Evolutionary conservation across 179 eudicot species (phyloP).

Genomic region (Kewa caespitosa): DNA sequence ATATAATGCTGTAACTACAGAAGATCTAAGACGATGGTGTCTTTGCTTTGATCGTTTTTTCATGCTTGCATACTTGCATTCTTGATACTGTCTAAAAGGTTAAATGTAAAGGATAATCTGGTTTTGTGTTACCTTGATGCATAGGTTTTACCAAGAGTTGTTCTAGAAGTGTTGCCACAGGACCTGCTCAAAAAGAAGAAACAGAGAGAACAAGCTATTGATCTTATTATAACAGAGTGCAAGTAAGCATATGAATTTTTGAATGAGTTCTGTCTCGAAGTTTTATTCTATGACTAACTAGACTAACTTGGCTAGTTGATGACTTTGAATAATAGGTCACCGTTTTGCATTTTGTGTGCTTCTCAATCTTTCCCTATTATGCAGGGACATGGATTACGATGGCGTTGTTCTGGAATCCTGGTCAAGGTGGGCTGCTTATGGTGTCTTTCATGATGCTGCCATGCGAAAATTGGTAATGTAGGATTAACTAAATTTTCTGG

Average conservation of each 20-base stretch:
- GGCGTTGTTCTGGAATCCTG: constrained; percentile 95
- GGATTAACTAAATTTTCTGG: background rate
- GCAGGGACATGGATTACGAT: constrained; percentile 88
- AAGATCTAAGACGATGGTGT: background rate
- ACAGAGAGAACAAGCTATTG: constrained; percentile 64
- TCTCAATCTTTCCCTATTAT: constrained; percentile 14
- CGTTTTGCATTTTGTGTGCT: background rate
- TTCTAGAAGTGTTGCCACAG: constrained; percentile 74
- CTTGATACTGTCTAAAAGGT: background rate
- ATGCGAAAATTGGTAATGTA: constrained; percentile 63
- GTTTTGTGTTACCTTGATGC: constrained; percentile 7
- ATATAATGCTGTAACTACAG: background rate
- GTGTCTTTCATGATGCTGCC: constrained; percentile 68
- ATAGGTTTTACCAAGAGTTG: constrained; percentile 90
- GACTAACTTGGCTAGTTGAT: too few relatives aligned
- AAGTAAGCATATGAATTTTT: constrained; percentile 43
- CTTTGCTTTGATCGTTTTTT: background rate
- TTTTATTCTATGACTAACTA: background rate
- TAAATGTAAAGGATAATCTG: background rate
- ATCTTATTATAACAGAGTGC: constrained; percentile 79
- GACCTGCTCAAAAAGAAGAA: constrained; percentile 71
- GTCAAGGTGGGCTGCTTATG: constrained; percentile 95
- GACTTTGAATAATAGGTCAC: too few relatives aligned
- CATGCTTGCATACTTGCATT: background rate
- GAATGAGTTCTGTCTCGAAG: background rate